Conservation (phyloP, 768 basidiomycete species). For the Boletus fagicola region DNA sequence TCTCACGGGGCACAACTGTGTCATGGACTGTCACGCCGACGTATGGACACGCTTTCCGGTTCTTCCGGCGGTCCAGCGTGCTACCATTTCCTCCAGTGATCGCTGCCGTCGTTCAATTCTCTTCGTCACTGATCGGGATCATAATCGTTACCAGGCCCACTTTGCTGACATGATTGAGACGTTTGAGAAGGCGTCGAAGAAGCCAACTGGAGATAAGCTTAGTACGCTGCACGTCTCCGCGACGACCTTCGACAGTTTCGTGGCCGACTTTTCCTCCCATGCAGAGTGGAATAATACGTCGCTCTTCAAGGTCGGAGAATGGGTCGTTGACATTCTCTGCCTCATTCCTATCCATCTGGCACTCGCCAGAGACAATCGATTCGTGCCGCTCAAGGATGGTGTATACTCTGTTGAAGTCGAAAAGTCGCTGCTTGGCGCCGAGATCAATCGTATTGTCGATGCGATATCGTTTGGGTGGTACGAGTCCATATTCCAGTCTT, state of each 20-base stretch:
- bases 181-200: conserved; percentile 51
- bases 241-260: conserved; percentile 28
- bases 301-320: conserved; percentile 49
- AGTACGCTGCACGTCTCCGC: conserved; percentile 36
- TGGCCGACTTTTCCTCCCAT: conserved; percentile 1
- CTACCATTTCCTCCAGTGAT: conserved; percentile 37
- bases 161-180: conserved; percentile 43
- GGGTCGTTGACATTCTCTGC: conserved; percentile 60
- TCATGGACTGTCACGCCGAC: conserved; percentile 54
- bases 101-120: conserved; percentile 36
- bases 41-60: conserved; percentile 64
- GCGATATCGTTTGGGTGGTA: conserved; percentile 63
- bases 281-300: conserved; percentile 32
- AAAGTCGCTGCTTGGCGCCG: conserved; percentile 54
- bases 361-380: conserved; percentile 57
- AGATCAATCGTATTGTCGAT: conserved; percentile 54
- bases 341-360: conserved; percentile 66
- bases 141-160: conserved; percentile 38
- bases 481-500: conserved; percentile 61
- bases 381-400: conserved; percentile 59
- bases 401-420: conserved; percentile 50
- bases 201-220: conserved; percentile 48
- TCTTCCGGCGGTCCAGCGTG: conserved; percentile 46
- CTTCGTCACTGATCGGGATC: conserved; percentile 42
- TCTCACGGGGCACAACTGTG: conserved; percentile 42